Percentiles rank a stretch among this genome's conserved stretches.
Evolutionary conservation across 768 basidiomycete genomes (phyloP).

Genomic region (Amanita rubescens): DNA sequence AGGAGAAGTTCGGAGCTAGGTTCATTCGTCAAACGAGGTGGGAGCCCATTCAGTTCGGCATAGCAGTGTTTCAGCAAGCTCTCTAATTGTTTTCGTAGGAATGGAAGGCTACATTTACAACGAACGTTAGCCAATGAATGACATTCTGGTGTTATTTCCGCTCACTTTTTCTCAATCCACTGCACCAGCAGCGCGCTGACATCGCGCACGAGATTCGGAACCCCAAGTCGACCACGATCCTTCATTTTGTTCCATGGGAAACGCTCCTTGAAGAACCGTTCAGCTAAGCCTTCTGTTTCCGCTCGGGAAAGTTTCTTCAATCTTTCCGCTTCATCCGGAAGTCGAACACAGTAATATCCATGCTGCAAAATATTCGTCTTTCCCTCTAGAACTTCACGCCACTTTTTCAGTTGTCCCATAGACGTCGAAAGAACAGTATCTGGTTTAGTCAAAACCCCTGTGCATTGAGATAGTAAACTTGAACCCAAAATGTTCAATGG

Average conservation of each 20-base stretch:
- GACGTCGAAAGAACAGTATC: constrained; percentile 38
- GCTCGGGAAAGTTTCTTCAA: constrained; percentile 23
- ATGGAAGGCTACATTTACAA: constrained; percentile 40
- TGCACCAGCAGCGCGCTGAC: constrained; percentile 45
- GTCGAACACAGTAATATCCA: constrained; percentile 59
- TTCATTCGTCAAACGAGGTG: constrained; percentile 28
- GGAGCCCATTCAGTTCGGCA: constrained; percentile 31
- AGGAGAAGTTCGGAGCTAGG: constrained; percentile 39
- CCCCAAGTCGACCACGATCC: constrained; percentile 43
- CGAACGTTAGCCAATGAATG: not conserved
- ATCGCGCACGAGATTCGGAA: constrained; percentile 42
- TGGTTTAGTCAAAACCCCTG: constrained; percentile 55
- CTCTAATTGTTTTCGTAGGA: constrained; percentile 32
- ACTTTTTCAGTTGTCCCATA: constrained; percentile 29
- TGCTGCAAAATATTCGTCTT: constrained; percentile 35
- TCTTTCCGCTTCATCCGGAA: constrained; percentile 29
- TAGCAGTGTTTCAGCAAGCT: constrained; percentile 28
- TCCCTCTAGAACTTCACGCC: constrained; percentile 49
- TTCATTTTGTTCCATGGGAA: constrained; percentile 46
- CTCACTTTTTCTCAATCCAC: constrained; percentile 49
- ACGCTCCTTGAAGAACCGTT: constrained; percentile 38
- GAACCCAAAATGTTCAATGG: not conserved
- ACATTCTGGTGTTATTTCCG: not conserved
- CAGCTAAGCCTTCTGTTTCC: constrained; percentile 30
- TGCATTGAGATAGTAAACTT: not conserved